Percentiles rank a stretch among this genome's conserved stretches.
These are phyloP conservation scores for Homolaphlyctis polyrhiza DNA, from an alignment of 371 early-diverging fungal species.

Conservation along the genomic window DNA sequence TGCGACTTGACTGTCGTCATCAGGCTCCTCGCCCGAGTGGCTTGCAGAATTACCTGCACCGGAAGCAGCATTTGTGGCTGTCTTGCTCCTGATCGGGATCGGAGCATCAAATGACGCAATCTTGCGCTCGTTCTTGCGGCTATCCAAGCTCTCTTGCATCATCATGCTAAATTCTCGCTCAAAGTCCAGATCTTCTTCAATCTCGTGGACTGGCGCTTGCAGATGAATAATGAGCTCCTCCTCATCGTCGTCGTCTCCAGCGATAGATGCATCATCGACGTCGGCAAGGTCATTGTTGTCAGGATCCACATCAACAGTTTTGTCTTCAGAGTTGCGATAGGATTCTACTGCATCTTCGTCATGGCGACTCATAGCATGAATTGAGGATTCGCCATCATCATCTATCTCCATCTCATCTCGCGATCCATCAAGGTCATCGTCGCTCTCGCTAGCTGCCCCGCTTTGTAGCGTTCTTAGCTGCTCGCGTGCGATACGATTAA, in stretches of 20 bases:
- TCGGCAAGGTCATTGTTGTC: constrained; percentile 29
- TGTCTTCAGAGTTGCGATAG: constrained; percentile 15
- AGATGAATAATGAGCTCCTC: constrained; percentile 35
- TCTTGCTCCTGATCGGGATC: constrained; percentile 51
- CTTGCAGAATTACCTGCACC: constrained; percentile 16
- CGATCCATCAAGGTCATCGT: constrained; percentile 45
- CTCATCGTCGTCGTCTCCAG: constrained; percentile 26
- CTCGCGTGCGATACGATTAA: constrained; percentile 43
- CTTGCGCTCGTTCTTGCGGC: constrained; percentile 73
- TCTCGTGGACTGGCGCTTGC: constrained; percentile 34
- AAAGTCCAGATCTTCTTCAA: constrained; percentile 48
- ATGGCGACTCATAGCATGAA: too few species aligned
- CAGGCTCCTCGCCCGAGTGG: constrained; percentile 6
- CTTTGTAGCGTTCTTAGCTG: constrained; percentile 46
- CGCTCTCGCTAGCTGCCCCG: constrained; percentile 2
- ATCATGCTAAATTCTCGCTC: constrained; percentile 72
- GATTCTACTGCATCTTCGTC: neutral
- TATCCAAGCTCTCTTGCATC: constrained; percentile 78
- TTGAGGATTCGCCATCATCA: neutral
- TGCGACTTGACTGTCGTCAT: constrained; percentile 55
- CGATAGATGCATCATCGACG: neutral
- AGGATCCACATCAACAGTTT: constrained; percentile 37
- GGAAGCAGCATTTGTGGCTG: constrained; percentile 20
- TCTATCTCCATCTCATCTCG: constrained; percentile 42
- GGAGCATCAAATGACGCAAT: constrained; percentile 68